Base-by-base conservation (phyloP, 1,139 yeast genomes). In the Ogataea hybrid region DNA sequence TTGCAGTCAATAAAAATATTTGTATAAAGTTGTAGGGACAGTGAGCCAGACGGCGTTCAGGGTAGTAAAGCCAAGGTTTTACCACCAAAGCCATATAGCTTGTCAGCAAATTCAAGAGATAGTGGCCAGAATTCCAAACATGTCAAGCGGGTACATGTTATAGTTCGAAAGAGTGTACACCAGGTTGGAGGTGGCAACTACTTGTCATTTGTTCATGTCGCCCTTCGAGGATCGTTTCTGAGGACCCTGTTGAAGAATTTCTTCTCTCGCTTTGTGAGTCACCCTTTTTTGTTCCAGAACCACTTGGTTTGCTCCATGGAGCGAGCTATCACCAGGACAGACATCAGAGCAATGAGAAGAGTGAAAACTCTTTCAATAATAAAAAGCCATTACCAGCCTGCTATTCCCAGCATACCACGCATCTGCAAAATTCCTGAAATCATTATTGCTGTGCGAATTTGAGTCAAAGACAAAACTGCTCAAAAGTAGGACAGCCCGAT, bases 331-430 rank as follows among this genome's bases (percentile, higher is more conserved):
- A 71, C 60, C 55, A 73, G 76, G 42, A 64, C 73, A 2, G 80
- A 67, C 15, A 65, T 56, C 28, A 80, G 36, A 0, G 87, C 88
- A 53, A 82, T 69, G 3, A 59, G 18, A 5, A 81, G 59, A 2
- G 87, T 79, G 41, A 80, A 55, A 2, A 71, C 43, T 2, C 88
- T 89, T 56, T 82, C 88, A 38, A 83, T 63, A 15, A 82, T 56
- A 53, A 82, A 82, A 20, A 82, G 62, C 81, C 81, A 81, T 51
- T 73, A 68, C 85, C 86, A 81, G 14, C 85, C 84, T 28, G 61
- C 65, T 45, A 63, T 52, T 2, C 70, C 64, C 32, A 59, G 49
- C 2, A 65, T 58, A 14, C 70, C 68, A 21, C 69, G 57, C 57
- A 74, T 62, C 41, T 67, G 65, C 37, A 77, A 58, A 14, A 74